A percentile compares a stretch with the other conserved stretches of the same genome.
Conservation (phyloP, 345 rosid species). For the Carallia brachiata region DNA sequence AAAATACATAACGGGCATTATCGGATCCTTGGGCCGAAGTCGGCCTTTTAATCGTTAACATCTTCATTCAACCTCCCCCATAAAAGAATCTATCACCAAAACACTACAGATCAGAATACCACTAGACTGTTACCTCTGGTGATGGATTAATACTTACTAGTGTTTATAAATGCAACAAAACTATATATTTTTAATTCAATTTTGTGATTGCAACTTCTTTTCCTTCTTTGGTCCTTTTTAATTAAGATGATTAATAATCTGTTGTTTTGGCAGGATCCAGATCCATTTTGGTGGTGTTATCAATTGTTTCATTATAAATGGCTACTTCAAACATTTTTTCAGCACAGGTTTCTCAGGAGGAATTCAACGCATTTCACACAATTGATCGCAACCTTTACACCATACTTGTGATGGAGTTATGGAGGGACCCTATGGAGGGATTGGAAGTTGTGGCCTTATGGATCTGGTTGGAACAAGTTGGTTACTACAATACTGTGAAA, state of each 20-base stretch:
- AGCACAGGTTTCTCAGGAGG: constrained; percentile 14
- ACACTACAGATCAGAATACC: no score
- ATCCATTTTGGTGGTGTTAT: background rate
- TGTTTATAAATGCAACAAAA: background rate
- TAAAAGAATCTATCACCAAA: no score
- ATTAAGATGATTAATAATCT: background rate
- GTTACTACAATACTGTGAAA: constrained; percentile 22
- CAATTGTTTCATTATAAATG: background rate
- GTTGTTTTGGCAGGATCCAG: constrained; percentile 9
- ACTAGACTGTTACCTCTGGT: no score
- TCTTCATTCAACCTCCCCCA: no score
- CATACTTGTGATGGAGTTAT: constrained; percentile 35
- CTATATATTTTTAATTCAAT: no score
- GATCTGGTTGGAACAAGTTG: constrained; percentile 52
- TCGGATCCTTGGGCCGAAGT: no score
- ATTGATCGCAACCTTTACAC: constrained; percentile 48
- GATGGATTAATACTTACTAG: background rate
- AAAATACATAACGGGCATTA: no score
- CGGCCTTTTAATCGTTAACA: no score
- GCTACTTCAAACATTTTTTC: constrained; percentile 5
- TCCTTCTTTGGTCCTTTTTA: background rate
- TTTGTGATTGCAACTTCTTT: background rate
- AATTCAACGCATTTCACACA: constrained; percentile 40
- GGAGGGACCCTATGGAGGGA: constrained; percentile 46
- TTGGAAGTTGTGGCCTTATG: constrained; percentile 43